Evolutionary conservation across 495 filamentous ascomycete species (phyloP), one percentile per base, ranked within the genome.

Genomic region (Xylaria venustula): DNA sequence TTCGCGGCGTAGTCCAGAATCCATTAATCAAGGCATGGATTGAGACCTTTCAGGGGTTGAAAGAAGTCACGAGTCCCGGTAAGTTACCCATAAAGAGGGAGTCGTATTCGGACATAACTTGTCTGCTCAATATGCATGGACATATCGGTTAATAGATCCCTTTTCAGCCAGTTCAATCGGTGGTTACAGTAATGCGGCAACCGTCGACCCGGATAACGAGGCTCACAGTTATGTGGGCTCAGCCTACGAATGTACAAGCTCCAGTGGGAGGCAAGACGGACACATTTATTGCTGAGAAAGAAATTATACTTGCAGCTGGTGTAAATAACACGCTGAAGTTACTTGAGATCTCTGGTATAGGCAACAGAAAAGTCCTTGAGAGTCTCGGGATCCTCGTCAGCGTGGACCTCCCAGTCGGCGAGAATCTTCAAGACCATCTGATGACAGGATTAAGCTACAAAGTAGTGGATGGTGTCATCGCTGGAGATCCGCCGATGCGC

Each of bases 341-440:
- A 2, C 72, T 83, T 22, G 78, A 80, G 73, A 73, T 80, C 12
- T 78, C 75, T 14, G 81, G 79, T 19, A 65, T 83, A 26, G 79
- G 81, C 0, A 64, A 73, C 0, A 44, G 30, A 4, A 53, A 60
- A 7, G 36, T 70, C 22, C 63, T 79, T 0, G n/a, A 58, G 0
- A 46, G 66, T 41, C 70, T 71, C 41, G 61, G 53, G 19, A 71
- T 77, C 23, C 36, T 55, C 1, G 44, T 58, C 12, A 25, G 66
- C 19, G 50, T 66, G 8, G 59, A 76, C 49, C 45, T 64, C 0
- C 74, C 72, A 23, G 67, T 79, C 5, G 75, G 77, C 11, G 48
- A 64, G 46, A 76, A 77, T 49, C 65, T 74, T 47, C 64, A 65
- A 46, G 73, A 79, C 52, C 75, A 78, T 61, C 68, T 71, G 36